A percentile compares a stretch with the other conserved stretches of the same genome.
These are phyloP conservation scores for Sclerotinia spermophila DNA, from an alignment of 2,329 filamentous ascomycete genomes.

Conservation along the genomic window DNA sequence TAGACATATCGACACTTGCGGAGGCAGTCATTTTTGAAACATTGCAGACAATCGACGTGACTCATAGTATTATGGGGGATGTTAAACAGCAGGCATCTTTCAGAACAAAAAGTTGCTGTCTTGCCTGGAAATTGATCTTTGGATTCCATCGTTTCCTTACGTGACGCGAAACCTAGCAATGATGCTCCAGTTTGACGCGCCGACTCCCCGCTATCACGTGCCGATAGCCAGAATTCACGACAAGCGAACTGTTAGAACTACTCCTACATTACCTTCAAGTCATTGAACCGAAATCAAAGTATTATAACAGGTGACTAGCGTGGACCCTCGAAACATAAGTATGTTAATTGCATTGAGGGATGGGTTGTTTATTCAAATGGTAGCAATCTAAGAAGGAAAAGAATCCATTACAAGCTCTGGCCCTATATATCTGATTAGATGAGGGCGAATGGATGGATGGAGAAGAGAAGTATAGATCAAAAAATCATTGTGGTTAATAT, in stretches of 20 bases:
- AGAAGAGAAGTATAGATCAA: too few species aligned
- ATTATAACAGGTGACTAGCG: neutral
- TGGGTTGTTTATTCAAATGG: neutral
- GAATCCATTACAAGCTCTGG: neutral
- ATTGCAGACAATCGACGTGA: constrained; percentile 6
- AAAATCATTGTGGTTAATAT: too few species aligned
- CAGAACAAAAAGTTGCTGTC: too few species aligned
- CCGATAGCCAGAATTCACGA: neutral
- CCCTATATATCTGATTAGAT: neutral
- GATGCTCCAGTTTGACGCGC: neutral
- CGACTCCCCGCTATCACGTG: constrained; percentile 11
- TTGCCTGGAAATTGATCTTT: neutral
- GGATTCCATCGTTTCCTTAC: neutral
- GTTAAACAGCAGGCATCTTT: neutral
- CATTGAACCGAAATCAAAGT: neutral
- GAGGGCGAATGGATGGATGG: neutral
- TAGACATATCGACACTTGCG: constrained; percentile 21
- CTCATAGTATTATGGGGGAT: constrained; percentile 15
- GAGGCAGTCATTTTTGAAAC: constrained; percentile 19
- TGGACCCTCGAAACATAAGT: neutral
- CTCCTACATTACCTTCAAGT: too few species aligned
- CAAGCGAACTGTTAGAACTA: neutral
- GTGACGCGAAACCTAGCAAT: constrained; percentile 2
- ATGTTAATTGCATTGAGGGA: neutral
- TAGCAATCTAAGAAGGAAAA: neutral